These are phyloP conservation scores for Kalanchoe fedtschenkoi DNA, from an alignment of 164 flowering plant species.

Conservation along the genomic window DNA sequence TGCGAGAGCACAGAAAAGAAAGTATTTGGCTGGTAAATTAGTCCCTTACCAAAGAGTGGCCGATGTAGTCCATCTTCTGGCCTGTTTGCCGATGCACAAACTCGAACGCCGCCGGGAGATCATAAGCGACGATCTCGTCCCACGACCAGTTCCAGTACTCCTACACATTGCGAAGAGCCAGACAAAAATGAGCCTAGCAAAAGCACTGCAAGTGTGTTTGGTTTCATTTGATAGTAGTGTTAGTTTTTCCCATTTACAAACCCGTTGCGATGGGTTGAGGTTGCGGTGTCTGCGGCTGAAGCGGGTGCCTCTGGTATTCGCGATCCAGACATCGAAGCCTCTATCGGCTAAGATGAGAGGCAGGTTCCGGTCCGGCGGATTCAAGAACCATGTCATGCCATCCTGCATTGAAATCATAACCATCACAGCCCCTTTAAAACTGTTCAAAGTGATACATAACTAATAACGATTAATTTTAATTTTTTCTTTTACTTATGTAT, in stretches of 20 bases:
- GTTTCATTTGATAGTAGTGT: too few relatives aligned
- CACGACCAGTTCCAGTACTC: conserved; percentile 71
- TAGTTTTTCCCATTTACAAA: too few relatives aligned
- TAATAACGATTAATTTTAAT: too few relatives aligned
- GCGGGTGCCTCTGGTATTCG: conserved; percentile 63
- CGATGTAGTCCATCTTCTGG: conserved; percentile 55
- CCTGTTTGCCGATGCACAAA: conserved; percentile 42
- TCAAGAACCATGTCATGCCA: conserved; percentile 59
- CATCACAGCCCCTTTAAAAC: too few relatives aligned
- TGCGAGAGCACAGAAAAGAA: too few relatives aligned
- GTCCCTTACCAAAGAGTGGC: conserved; percentile 48
- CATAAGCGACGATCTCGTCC: conserved; percentile 57
- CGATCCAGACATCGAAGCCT: conserved; percentile 74
- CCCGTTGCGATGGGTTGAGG: conserved; percentile 26
- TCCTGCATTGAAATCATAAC: conserved; percentile 35
- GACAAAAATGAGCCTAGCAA: neutral
- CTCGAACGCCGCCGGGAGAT: conserved; percentile 45
- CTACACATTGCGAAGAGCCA: conserved; percentile 17
- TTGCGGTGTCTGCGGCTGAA: conserved; percentile 37
- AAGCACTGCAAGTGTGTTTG: neutral
- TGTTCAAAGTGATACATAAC: too few relatives aligned
- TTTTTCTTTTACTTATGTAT: too few relatives aligned
- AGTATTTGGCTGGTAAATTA: too few relatives aligned
- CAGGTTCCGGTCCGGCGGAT: conserved; percentile 43
- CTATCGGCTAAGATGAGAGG: conserved; percentile 53